Evolutionary conservation across 257 asterid species (phyloP).

Genomic region (Penstemon davidsonii): DNA sequence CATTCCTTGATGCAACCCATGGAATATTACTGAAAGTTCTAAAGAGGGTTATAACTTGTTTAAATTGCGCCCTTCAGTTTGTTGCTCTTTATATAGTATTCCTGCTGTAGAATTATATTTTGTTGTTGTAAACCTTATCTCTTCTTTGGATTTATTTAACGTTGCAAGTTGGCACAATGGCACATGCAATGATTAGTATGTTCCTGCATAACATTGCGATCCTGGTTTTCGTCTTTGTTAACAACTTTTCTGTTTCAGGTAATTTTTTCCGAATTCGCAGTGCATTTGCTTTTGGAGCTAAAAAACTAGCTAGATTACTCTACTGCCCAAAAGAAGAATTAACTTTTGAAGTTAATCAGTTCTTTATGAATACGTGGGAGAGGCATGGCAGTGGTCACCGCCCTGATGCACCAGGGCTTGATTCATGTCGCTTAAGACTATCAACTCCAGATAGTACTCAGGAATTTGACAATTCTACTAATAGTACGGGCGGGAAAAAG

Average conservation of each 20-base stretch:
- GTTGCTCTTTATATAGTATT: background rate
- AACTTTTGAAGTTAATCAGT: conserved; percentile 70
- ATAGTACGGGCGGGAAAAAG: conserved; percentile 35
- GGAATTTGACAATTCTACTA: conserved; percentile 44
- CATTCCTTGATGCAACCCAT: no score
- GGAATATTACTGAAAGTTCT: no score
- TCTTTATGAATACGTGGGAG: conserved; percentile 87
- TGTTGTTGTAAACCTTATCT: background rate
- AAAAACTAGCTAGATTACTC: conserved; percentile 70
- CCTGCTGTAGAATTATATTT: background rate
- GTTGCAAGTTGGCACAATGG: conserved; percentile 5
- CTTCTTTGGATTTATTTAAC: background rate
- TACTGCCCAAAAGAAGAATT: conserved; percentile 66
- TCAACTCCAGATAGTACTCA: conserved; percentile 43
- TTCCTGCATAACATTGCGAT: conserved; percentile 8
- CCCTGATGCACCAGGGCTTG: conserved; percentile 79
- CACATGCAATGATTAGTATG: background rate
- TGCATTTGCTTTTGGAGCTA: conserved; percentile 95
- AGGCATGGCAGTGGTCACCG: conserved; percentile 88
- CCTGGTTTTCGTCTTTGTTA: background rate
- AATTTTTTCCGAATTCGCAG: conserved; percentile 88
- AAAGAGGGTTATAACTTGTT: no score
- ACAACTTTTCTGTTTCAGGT: conserved; percentile 48
- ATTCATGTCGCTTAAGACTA: conserved; percentile 40
- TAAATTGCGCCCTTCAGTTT: no score